phyloP scores from a whole-genome alignment of 2,329 filamentous ascomycete genomes.

The Phialophora expanda region DNA sequence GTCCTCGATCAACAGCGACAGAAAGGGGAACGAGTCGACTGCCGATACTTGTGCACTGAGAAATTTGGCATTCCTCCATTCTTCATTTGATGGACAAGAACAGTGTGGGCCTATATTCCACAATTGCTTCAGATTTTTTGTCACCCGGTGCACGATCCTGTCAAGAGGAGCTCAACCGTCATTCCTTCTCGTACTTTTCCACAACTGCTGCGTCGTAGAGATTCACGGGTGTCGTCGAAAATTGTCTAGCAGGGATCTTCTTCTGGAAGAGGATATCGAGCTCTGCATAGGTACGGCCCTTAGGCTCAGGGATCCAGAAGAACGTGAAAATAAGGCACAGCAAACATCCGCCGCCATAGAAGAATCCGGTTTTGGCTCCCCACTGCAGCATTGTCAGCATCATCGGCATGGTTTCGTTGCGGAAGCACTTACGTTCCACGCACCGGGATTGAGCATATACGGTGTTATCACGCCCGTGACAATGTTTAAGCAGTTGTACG shows the following conservation, averaged over 20 bases:
- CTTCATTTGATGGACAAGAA: conserved; percentile 4
- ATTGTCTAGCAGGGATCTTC: conserved; percentile 47
- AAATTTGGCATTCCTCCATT: conserved; percentile 22
- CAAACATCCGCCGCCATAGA: conserved; percentile 81
- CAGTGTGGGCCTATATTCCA: not conserved
- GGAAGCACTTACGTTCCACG: conserved; percentile 45
- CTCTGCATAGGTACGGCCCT: conserved; percentile 50
- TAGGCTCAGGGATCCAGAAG: conserved; percentile 79
- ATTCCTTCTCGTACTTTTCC: conserved; percentile 9
- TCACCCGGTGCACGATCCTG: not conserved
- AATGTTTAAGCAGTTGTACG: conserved; percentile 51
- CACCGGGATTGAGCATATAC: conserved; percentile 41
- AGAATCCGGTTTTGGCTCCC: conserved; percentile 45
- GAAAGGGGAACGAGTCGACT: conserved; percentile 23
- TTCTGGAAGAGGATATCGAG: conserved; percentile 52
- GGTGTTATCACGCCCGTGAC: conserved; percentile 41
- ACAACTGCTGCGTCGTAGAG: conserved; percentile 15
- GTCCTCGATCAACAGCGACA: conserved; percentile 17
- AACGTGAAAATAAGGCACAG: conserved; percentile 79
- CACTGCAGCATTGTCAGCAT: conserved; percentile 43
- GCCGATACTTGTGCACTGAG: conserved; percentile 22
- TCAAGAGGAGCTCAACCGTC: not conserved
- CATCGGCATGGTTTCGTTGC: conserved; percentile 45
- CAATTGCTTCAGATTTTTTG: not conserved
- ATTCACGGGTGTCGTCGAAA: conserved; percentile 43